These are phyloP conservation scores for Phytophthora europaea DNA, from an alignment of 352 stramenopile species.

Conservation along the genomic window DNA sequence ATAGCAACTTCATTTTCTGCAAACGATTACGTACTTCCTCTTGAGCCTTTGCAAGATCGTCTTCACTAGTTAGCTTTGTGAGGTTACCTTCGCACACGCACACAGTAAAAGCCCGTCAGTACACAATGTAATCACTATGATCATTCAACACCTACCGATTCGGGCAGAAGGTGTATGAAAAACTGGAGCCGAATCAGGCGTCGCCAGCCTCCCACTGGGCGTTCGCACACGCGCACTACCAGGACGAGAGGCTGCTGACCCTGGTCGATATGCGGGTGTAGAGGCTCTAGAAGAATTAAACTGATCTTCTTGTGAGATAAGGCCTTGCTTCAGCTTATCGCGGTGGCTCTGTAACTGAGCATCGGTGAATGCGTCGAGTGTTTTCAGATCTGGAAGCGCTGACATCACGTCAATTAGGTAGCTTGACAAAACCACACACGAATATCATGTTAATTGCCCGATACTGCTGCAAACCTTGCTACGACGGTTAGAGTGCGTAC, in stretches of 20 bases:
- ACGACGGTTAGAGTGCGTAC: conserved; percentile 19
- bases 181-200: conserved; percentile 48
- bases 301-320: conserved; percentile 46
- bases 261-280: conserved; percentile 49
- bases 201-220: conserved; percentile 44
- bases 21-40: conserved; percentile 61
- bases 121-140: background rate
- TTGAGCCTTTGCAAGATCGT: conserved; percentile 63
- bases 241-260: conserved; percentile 41
- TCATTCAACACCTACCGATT: conserved; percentile 38
- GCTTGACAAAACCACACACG: conserved; percentile 25
- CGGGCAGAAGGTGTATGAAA: conserved; percentile 63
- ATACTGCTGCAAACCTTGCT: background rate
- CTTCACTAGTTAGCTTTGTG: conserved; percentile 52
- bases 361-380: conserved; percentile 68
- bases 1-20: conserved; percentile 67
- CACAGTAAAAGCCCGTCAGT: background rate
- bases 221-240: conserved; percentile 46
- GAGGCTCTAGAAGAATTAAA: conserved; percentile 40
- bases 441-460: background rate
- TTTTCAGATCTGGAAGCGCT: conserved; percentile 64
- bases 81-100: conserved; percentile 43
- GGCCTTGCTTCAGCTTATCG: conserved; percentile 55
- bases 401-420: conserved; percentile 66
- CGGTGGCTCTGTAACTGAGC: conserved; percentile 51